A percentile compares a stretch with the other conserved stretches of the same genome.
Conservation (phyloP, 306 rosid genomes). For the Vigna angularis region DNA sequence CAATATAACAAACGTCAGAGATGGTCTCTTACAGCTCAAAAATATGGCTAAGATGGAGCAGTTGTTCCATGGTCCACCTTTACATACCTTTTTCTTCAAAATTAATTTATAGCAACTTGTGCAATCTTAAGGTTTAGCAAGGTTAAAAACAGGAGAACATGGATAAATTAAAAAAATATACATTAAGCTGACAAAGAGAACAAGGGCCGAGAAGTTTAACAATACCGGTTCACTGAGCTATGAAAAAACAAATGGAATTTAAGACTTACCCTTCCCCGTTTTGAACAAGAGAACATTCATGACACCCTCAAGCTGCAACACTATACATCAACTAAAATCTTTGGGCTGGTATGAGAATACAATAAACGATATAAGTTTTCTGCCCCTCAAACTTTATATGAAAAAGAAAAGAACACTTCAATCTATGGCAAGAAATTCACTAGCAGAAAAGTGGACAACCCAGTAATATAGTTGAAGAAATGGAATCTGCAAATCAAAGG, state of each 20-base stretch:
- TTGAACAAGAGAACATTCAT: constrained; percentile 20
- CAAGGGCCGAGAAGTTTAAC: not conserved
- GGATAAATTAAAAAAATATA: constrained; percentile 5
- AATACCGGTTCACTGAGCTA: constrained; percentile 23
- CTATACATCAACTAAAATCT: constrained; percentile 33
- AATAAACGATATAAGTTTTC: constrained; percentile 9
- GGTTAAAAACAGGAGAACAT: not conserved
- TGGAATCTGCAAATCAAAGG: constrained; percentile 45
- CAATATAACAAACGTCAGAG: too few species aligned
- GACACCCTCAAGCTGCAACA: constrained; percentile 24
- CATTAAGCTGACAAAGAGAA: not conserved
- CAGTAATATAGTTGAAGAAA: constrained; percentile 47
- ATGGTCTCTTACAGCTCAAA: too few species aligned
- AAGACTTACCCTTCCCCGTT: constrained; percentile 8
- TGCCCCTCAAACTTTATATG: constrained; percentile 43
- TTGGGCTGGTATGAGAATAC: constrained; percentile 22
- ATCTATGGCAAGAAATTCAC: constrained; percentile 48
- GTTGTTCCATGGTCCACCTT: too few species aligned
- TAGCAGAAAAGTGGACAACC: constrained; percentile 49
- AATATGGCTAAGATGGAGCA: too few species aligned
- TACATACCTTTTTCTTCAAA: too few species aligned
- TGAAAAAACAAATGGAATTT: constrained; percentile 15
- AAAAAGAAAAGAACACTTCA: constrained; percentile 42
- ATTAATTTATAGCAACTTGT: too few species aligned
- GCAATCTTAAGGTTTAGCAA: too few species aligned